Evolutionary conservation across 768 basidiomycete genomes (phyloP), one percentile per base, ranked within the genome.

Genomic region (Zangia roseola): DNA sequence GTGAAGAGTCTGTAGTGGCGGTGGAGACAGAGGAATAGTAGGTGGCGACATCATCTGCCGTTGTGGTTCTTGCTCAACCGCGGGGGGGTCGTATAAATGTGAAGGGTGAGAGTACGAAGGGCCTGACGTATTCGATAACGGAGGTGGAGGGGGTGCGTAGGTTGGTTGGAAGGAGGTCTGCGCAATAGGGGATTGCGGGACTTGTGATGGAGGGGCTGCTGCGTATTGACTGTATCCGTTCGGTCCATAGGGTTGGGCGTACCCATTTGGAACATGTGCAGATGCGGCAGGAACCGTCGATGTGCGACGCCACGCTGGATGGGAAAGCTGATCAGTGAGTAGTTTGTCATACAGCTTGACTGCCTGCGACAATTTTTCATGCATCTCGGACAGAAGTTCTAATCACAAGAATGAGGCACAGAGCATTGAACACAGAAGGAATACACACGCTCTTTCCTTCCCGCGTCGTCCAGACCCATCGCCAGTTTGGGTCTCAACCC

Each of bases 351-450:
- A 98, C 4, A 97, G 71, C 62, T 88, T 87, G 38, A 97, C 92
- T 0, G 91, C 93, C 65, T 95, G 83, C 1, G 91, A 89, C 10
- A 99, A 69, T 68, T 97, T 95, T 40, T 88, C 86, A 59, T 97
- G 89, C 93, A 98, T 97, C 41, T 97, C 94, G 7, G 83, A 75
- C 30, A 99, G 73, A 63, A 94, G 76, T 67, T 94, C 94, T 93
- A 19, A 28, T 2, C 40, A 41, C 19, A 14, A 40, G 14, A 21
- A 1, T 6, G 13, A 34, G 5, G 17, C 17, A 30, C 4, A 5
- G 8, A 52, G n/a, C n/a, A n/a, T n/a, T n/a, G n/a, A 8, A 1
- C 48, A 49, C 8, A 40, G 14, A 34, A 19, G 26, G 17, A 66
- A 66, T 5, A 71, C 81, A 62, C 55, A 92, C 94, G 78, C 71